phyloP scores from a whole-genome alignment of 768 basidiomycete species.

The Hypsizygus marmoreus region DNA sequence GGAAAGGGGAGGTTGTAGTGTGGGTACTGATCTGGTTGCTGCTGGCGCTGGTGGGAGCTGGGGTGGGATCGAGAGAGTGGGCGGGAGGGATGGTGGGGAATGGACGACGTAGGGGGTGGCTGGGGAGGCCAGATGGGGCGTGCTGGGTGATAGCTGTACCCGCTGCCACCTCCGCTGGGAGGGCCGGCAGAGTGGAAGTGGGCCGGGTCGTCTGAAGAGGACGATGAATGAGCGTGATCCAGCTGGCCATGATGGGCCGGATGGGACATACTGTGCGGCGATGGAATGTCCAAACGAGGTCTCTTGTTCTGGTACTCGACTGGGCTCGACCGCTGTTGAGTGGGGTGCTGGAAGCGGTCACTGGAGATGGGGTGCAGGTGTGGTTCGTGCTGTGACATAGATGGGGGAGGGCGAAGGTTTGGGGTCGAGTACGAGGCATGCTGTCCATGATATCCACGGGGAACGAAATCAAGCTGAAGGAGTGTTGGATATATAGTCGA shows the following conservation, averaged over 20 bases:
- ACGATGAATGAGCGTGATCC: slow-evolving; percentile 1
- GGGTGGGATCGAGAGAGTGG: no score
- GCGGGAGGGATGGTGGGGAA: no score
- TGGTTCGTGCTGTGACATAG: slow-evolving; percentile 13
- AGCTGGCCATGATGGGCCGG: slow-evolving; percentile 3
- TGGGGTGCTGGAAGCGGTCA: slow-evolving; percentile 23
- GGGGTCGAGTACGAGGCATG: no score
- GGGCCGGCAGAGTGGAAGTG: neutral
- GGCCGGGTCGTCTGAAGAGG: slow-evolving; percentile 5
- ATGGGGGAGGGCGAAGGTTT: slow-evolving; percentile 14
- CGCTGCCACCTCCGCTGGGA: neutral
- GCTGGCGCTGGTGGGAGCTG: no score
- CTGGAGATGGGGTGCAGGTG: slow-evolving; percentile 18
- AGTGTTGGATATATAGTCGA: no score
- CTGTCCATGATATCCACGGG: slow-evolving; percentile 7
- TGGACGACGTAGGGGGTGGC: no score
- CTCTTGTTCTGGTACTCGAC: slow-evolving; percentile 21
- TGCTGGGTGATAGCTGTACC: slow-evolving; percentile 10
- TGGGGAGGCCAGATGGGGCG: neutral
- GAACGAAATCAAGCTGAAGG: no score
- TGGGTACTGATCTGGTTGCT: no score
- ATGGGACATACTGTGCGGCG: slow-evolving; percentile 8
- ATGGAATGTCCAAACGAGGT: slow-evolving; percentile 11
- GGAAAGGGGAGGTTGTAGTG: no score
- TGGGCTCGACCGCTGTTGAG: slow-evolving; percentile 21